Percentiles rank a stretch among this genome's conserved stretches.
phyloP scores from a whole-genome alignment of 2,329 filamentous ascomycete genomes.

The Colletotrichum sublineola region DNA sequence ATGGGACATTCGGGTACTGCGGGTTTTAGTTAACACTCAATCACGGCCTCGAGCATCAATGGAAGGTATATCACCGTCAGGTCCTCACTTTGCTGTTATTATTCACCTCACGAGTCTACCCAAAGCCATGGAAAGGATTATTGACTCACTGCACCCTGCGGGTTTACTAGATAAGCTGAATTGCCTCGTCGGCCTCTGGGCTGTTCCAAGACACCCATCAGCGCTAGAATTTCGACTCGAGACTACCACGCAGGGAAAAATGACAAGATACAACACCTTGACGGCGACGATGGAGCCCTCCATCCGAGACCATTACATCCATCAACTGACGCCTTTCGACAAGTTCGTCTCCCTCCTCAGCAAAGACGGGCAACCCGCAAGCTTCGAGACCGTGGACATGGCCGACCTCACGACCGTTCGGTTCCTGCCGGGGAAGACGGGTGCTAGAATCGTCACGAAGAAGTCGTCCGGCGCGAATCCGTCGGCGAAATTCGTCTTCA shows the following conservation, averaged over 20 bases:
- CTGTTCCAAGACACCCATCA: neutral
- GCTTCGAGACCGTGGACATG: conserved; percentile 33
- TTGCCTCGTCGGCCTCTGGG: too few species aligned
- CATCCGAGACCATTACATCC: conserved; percentile 28
- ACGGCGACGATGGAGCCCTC: neutral
- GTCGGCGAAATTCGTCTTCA: conserved; percentile 39
- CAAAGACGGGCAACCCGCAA: neutral
- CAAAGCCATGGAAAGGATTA: neutral
- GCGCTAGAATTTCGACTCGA: too few species aligned
- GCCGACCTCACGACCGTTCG: conserved; percentile 25
- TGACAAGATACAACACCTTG: neutral
- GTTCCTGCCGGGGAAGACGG: conserved; percentile 40
- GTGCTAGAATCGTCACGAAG: conserved; percentile 32
- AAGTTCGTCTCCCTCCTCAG: conserved; percentile 11
- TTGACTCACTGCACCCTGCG: neutral
- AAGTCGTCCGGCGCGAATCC: neutral
- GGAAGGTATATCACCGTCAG: conserved; percentile 8
- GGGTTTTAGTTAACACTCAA: conserved; percentile 20
- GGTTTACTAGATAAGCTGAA: neutral
- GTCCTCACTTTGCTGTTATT: neutral
- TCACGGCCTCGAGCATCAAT: neutral
- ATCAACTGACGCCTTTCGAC: conserved; percentile 31
- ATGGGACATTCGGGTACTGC: conserved; percentile 7
- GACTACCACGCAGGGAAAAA: neutral
- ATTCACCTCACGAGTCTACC: neutral